Percentiles rank a stretch among this genome's conserved stretches.
Evolutionary conservation across 495 filamentous ascomycete genomes (phyloP).

Genomic region (Durotheca rogersii): DNA sequence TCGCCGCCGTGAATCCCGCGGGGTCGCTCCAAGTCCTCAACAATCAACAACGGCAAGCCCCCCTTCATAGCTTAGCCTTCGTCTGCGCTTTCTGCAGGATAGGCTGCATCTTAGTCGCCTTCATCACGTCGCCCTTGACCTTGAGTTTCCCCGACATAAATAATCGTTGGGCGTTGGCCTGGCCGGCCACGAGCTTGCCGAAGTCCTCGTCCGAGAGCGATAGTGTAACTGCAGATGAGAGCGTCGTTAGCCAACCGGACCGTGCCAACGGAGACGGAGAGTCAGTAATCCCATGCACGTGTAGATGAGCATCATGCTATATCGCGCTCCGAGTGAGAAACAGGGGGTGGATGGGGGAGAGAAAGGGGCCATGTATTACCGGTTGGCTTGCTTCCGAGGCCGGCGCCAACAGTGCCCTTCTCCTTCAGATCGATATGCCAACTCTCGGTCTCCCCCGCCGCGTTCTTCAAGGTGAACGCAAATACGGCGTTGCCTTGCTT

Average conservation of each 20-base stretch:
- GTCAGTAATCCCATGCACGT: slow-evolving; percentile 9
- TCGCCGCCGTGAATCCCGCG: too few species aligned
- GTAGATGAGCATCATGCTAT: background rate
- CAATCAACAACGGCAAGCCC: background rate
- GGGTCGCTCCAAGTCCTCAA: too few species aligned
- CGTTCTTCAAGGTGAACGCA: slow-evolving; percentile 90
- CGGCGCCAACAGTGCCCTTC: slow-evolving; percentile 78
- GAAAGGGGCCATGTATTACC: slow-evolving; percentile 51
- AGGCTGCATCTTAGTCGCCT: slow-evolving; percentile 95
- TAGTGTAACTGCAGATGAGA: slow-evolving; percentile 84
- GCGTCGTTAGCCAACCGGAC: too few species aligned
- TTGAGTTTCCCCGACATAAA: slow-evolving; percentile 98
- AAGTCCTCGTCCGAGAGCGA: slow-evolving; percentile 86
- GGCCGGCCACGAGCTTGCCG: slow-evolving; percentile 73
- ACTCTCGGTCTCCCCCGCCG: slow-evolving; percentile 68
- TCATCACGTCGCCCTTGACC: slow-evolving; percentile 98
- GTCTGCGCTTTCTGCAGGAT: slow-evolving; percentile 83
- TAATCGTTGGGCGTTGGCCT: slow-evolving; percentile 89
- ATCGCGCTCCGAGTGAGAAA: too few species aligned
- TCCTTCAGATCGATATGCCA: slow-evolving; percentile 97
- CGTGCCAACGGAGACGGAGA: background rate
- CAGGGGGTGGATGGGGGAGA: too few species aligned
- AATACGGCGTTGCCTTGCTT: slow-evolving; percentile 86
- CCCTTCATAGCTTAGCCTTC: slow-evolving; percentile 76
- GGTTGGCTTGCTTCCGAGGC: slow-evolving; percentile 74